These are phyloP conservation scores for Aspergillus sp. DNA, from an alignment of 2,329 filamentous ascomycete genomes.

Conservation along the genomic window DNA sequence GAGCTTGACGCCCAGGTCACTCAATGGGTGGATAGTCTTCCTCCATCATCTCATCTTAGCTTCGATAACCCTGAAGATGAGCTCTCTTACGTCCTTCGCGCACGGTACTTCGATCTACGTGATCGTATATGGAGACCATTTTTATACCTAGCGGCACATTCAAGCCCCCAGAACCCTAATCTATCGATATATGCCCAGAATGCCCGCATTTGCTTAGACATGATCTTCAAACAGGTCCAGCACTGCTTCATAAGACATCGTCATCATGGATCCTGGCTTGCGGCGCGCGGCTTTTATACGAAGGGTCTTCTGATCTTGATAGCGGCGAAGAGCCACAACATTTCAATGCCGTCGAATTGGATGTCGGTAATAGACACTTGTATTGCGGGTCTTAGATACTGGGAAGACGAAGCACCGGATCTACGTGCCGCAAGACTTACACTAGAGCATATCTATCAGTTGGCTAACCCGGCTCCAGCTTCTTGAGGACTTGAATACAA, in stretches of 20 bases:
- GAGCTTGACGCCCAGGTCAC: no score
- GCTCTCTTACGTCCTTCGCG: not conserved
- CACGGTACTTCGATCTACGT: not conserved
- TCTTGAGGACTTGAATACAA: no score
- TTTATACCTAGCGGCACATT: conserved; percentile 2
- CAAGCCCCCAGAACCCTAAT: not conserved
- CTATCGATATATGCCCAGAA: not conserved
- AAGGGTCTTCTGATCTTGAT: not conserved
- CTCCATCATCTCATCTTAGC: not conserved
- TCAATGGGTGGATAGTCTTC: no score
- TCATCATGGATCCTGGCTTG: conserved; percentile 2
- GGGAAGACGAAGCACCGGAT: not conserved
- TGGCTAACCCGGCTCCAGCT: no score
- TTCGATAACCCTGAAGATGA: not conserved
- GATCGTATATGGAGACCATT: not conserved
- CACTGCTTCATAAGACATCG: not conserved
- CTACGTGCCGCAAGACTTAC: not conserved
- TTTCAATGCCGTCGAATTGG: not conserved
- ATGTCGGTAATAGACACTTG: not conserved
- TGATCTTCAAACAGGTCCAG: not conserved
- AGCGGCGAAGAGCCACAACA: not conserved
- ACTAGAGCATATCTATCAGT: no score
- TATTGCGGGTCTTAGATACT: not conserved
- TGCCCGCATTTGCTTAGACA: not conserved
- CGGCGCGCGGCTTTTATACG: not conserved